Percentiles rank a stretch among this genome's conserved stretches.
Conservation (phyloP, 176 grass and related monocot genomes). For the Melocanna baccifera region DNA sequence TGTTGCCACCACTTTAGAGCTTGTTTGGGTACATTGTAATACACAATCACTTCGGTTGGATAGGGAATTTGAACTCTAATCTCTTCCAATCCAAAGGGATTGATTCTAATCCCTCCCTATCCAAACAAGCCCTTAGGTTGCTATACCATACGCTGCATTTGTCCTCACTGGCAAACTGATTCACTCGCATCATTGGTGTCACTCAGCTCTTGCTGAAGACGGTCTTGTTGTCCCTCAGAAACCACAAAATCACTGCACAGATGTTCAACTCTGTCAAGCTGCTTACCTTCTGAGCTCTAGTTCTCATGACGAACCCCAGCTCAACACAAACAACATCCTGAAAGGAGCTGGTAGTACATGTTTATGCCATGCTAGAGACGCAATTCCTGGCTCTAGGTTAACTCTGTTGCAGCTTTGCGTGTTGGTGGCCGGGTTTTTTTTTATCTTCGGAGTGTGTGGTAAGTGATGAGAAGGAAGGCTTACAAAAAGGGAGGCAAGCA, state of each 20-base stretch:
- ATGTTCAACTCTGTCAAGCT: not conserved
- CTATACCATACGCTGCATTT: not conserved
- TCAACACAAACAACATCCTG: not conserved
- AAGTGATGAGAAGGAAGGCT: not conserved
- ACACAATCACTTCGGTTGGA: too few relatives aligned
- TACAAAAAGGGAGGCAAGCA: not conserved
- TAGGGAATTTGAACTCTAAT: too few relatives aligned
- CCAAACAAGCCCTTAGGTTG: not conserved
- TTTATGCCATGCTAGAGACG: not conserved
- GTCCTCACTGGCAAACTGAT: not conserved
- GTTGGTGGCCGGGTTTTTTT: not conserved
- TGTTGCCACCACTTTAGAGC: not conserved
- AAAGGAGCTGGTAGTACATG: not conserved
- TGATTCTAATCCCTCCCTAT: too few relatives aligned
- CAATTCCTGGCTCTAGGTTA: not conserved
- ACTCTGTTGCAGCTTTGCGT: not conserved
- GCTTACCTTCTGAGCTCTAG: not conserved
- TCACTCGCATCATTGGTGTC: not conserved
- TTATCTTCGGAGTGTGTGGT: not conserved
- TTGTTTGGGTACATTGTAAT: too few relatives aligned
- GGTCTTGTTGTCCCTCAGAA: not conserved
- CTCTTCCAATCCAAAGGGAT: too few relatives aligned
- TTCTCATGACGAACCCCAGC: not conserved
- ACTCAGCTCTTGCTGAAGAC: not conserved
- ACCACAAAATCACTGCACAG: not conserved